Conservation (phyloP, 2,329 filamentous ascomycete genomes). For the Aspergillus ustus region DNA sequence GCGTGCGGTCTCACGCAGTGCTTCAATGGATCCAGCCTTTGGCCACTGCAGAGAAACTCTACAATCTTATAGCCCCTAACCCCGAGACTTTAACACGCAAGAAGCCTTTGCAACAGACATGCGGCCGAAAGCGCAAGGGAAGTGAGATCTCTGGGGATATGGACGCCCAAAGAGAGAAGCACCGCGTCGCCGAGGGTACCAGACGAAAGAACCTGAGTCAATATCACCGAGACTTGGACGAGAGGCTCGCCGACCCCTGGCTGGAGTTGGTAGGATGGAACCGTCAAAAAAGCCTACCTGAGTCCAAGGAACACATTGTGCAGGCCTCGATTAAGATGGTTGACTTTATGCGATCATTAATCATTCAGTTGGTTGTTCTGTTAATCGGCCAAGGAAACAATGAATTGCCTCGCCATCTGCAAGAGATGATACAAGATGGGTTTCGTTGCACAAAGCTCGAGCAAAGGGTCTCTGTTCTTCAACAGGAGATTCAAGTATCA, state of each 20-base stretch:
- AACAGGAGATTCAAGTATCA: conserved; percentile 41
- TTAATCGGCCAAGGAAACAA: conserved; percentile 34
- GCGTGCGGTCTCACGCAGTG: conserved; percentile 35
- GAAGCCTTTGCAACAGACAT: conserved; percentile 44
- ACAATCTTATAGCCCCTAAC: conserved; percentile 40
- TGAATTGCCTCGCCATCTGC: conserved; percentile 39
- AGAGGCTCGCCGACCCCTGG: conserved; percentile 45
- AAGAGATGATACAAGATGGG: conserved; percentile 44
- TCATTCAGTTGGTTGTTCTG: conserved; percentile 35
- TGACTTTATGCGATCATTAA: conserved; percentile 45
- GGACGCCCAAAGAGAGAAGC: conserved; percentile 47
- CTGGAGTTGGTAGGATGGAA: conserved; percentile 47
- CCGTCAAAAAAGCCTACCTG: conserved; percentile 42
- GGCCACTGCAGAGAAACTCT: conserved; percentile 38
- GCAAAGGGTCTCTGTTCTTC: conserved; percentile 38
- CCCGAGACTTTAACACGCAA: conserved; percentile 45
- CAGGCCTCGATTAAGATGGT: conserved; percentile 44
- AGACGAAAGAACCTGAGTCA: conserved; percentile 47
- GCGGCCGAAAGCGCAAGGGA: conserved; percentile 45
- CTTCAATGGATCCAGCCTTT: conserved; percentile 39
- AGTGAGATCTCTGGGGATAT: conserved; percentile 36
- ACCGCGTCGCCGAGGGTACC: conserved; percentile 47
- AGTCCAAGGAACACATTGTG: conserved; percentile 49
- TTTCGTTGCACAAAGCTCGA: conserved; percentile 46
- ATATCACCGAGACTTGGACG: conserved; percentile 43